Conservation (phyloP, 2,329 filamentous ascomycete genomes). For the Ambrosiella beaveri region DNA sequence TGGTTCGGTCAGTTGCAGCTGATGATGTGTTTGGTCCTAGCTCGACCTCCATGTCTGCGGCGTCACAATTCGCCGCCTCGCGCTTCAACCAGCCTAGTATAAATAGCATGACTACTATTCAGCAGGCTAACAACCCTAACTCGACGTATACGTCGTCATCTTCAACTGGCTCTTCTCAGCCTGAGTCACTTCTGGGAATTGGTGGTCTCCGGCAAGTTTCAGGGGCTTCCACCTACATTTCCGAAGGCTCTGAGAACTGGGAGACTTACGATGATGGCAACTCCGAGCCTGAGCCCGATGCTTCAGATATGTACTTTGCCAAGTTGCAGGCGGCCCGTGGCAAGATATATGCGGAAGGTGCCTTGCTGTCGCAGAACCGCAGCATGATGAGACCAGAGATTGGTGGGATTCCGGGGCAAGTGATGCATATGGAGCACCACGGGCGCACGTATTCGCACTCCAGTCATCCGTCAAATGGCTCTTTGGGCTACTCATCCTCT, state of each 20-base stretch:
- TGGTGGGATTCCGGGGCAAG: neutral
- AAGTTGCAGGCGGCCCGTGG: slow-evolving; percentile 50
- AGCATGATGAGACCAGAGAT: neutral
- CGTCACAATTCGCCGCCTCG: slow-evolving; percentile 19
- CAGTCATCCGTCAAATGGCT: slow-evolving; percentile 5
- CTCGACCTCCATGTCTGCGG: neutral
- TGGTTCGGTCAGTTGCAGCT: slow-evolving; percentile 45
- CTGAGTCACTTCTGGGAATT: slow-evolving; percentile 7
- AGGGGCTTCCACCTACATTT: slow-evolving; percentile 46
- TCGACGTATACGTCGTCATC: slow-evolving; percentile 24
- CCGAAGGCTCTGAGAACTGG: slow-evolving; percentile 80
- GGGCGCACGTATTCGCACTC: slow-evolving; percentile 6
- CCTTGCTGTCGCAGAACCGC: slow-evolving; percentile 17
- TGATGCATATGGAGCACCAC: slow-evolving; percentile 3
- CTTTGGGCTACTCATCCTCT: neutral
- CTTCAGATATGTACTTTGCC: slow-evolving; percentile 62
- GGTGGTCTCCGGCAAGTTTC: slow-evolving; percentile 41
- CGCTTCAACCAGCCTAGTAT: slow-evolving; percentile 16
- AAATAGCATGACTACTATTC: neutral
- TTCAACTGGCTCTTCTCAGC: slow-evolving; percentile 6
- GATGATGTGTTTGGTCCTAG: slow-evolving; percentile 50
- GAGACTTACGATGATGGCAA: slow-evolving; percentile 75
- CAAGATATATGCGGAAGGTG: slow-evolving; percentile 23
- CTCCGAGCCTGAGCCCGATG: slow-evolving; percentile 59
- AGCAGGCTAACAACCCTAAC: slow-evolving; percentile 14